phyloP scores from a whole-genome alignment of 352 stramenopile species.

The Phytophthora cactorum region DNA sequence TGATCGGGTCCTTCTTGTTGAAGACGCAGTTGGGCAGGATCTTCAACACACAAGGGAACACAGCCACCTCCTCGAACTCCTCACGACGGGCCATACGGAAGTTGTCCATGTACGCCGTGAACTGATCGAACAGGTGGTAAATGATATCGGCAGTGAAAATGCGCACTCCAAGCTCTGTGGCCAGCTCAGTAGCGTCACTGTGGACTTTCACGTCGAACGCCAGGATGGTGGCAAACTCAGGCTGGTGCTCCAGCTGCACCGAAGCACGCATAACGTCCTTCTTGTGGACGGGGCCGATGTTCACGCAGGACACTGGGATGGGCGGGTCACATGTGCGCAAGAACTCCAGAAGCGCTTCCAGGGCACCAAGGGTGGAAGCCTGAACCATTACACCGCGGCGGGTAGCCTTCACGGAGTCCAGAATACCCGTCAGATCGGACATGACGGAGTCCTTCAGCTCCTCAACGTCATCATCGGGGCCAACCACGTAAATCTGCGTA shows the following conservation, averaged over 20 bases:
- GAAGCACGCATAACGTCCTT: constrained; percentile 98
- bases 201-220: constrained; percentile 99
- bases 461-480: constrained; percentile 96
- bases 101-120: constrained; percentile 97
- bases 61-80: constrained; percentile 92
- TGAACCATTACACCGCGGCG: constrained; percentile 98
- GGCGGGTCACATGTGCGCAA: constrained; percentile 93
- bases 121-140: constrained; percentile 99
- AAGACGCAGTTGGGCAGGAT: constrained; percentile 99
- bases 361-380: constrained; percentile 97
- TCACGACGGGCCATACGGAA: constrained; percentile 92
- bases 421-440: constrained; percentile 95
- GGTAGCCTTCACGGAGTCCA: constrained; percentile 96
- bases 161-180: constrained; percentile 93
- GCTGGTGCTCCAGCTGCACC: constrained; percentile 98
- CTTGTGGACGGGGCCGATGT: constrained; percentile 98
- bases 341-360: constrained; percentile 99
- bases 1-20: constrained; percentile 99
- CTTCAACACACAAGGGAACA: constrained; percentile 96
- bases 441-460: constrained; percentile 98
- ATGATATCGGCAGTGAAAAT: constrained; percentile 99
- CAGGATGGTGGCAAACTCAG: constrained; percentile 97
- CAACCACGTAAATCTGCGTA: constrained; percentile 97
- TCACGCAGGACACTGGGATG: constrained; percentile 95
- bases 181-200: constrained; percentile 91